Evolutionary conservation across 495 filamentous ascomycete species (phyloP).

Genomic region (Aspergillus avenaceus): DNA sequence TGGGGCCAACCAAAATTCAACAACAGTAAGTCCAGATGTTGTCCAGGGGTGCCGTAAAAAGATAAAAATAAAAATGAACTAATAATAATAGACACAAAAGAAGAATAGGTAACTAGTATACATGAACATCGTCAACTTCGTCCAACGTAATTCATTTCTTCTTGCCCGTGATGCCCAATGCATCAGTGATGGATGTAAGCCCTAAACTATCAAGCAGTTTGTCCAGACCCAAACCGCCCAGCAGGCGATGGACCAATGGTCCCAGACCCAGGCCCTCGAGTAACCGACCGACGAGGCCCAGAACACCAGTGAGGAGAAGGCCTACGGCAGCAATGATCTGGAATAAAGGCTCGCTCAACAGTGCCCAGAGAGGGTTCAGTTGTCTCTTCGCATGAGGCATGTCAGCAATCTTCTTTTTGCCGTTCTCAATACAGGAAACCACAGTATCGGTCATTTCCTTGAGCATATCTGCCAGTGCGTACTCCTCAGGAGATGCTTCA

Average conservation of each 20-base stretch:
- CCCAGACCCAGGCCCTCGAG: slow-evolving; percentile 83
- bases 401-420: slow-evolving; percentile 78
- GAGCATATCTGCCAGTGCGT: slow-evolving; percentile 75
- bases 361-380: slow-evolving; percentile 81
- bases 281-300: slow-evolving; percentile 75
- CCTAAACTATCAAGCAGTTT: slow-evolving; percentile 74
- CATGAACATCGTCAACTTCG: neutral
- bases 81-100: no score
- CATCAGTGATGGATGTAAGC: slow-evolving; percentile 54
- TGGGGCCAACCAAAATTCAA: no score
- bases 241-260: slow-evolving; percentile 69
- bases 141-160: slow-evolving; percentile 6
- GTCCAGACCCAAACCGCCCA: slow-evolving; percentile 76
- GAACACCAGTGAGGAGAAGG: slow-evolving; percentile 74
- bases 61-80: no score
- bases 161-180: slow-evolving; percentile 42
- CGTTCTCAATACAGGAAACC: slow-evolving; percentile 76
- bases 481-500: slow-evolving; percentile 84
- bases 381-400: slow-evolving; percentile 95
- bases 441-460: slow-evolving; percentile 67
- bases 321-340: slow-evolving; percentile 93
- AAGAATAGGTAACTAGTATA: no score
- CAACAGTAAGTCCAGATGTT: no score
- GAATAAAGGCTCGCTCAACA: slow-evolving; percentile 79
- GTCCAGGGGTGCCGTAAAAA: no score